Evolutionary conservation across 78 protist genomes (phyloP), one percentile per base, ranked within the genome.

Genomic region (Trichosphaerium sp.): DNA sequence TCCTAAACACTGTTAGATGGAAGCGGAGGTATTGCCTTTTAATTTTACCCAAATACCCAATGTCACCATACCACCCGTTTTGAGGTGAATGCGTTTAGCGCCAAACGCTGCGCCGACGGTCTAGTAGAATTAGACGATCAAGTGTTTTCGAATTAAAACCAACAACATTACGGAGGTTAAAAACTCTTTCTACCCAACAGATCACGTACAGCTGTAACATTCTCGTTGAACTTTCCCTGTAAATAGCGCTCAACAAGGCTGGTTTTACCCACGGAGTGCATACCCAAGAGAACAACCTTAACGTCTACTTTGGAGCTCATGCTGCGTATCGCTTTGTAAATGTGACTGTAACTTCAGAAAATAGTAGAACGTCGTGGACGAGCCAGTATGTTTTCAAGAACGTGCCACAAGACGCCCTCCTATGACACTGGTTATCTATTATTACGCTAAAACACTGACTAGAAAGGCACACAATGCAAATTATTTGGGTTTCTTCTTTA

Each of bases 71-170:
- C 10, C 10, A 34, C 32, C 59, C 59, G 10, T 10, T n/a, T n/a
- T 10, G 10, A 10, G 43, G 6, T 54, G 43, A 32, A 54, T 54
- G 10, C 32, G 29, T 10, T 54, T 54, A n/a, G 59, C 59, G 29
- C 59, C 59, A 54, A 54, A 54, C 43, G 59, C 59, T 6, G 59
- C 59, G 32, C 59, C 59, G 10, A 54, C 59, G 10, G 59, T 54
- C 59, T 54, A 54, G 18, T 44, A 18, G 18, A 47, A 18, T 47
- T 47, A 18, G 51, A 21, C 18, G 18, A 21, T 21, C 21, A 47
- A n/a, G 18, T 18, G 35, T 47, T 21, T 47, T 21, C 51, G 18
- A 18, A 44, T 44, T 44, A 44, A 18, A 18, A 44, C 51, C 51
- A 44, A 21, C 51, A 18, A 44, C 28, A 18, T 44, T 44, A 44